Evolutionary conservation across 2,329 filamentous ascomycete species (phyloP), one percentile per base, ranked within the genome.

Genomic region (Stagonosporopsis chrysanthemi): DNA sequence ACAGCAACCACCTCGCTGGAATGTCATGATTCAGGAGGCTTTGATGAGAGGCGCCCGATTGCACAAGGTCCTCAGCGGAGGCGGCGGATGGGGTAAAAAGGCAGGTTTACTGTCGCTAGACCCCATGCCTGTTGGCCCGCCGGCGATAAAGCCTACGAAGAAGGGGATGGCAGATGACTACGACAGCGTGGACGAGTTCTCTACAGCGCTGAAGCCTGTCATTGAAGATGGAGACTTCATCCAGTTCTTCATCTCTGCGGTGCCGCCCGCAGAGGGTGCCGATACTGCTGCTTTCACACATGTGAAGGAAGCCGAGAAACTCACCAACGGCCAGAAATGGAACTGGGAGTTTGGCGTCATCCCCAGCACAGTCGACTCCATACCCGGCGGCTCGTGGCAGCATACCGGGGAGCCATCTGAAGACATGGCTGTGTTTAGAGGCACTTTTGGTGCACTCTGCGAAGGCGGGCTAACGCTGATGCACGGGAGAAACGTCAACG

Each of bases 11-110:
- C 57, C 68, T 19, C 15, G 33, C 4, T 71, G 66, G 65, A 69
- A 64, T 39, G 57, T 52, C 3, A 40, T 67, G 6, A 62, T 74
- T 7, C 45, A 62, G 17, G 35, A 44, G 11, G 66, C 71, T 7
- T n/a, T 75, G 4, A 38, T 45, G 3, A 38, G 52, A 35, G 77
- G 78, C 24, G 77, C 73, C 19, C 75, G 77, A 42, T 68, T 84
- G n/a, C 77, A 79, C 63, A 77, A 77, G 50, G 75, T 80, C 83
- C 85, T 93, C 61, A 92, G 90, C 67, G 91, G 91, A 4, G 91
- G 91, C 42, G 91, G 91, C 39, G 91, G 91, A 19, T 96, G 91
- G 91, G 91, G 91, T 15, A 81, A 84, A 53, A 95, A 94, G 73
- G 87, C 89, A 66, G 91, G 91, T 0, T 79, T 96, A 0, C 78